Evolutionary conservation across 805 yeast species (phyloP).

Genomic region (Metschnikowia hibisci): DNA sequence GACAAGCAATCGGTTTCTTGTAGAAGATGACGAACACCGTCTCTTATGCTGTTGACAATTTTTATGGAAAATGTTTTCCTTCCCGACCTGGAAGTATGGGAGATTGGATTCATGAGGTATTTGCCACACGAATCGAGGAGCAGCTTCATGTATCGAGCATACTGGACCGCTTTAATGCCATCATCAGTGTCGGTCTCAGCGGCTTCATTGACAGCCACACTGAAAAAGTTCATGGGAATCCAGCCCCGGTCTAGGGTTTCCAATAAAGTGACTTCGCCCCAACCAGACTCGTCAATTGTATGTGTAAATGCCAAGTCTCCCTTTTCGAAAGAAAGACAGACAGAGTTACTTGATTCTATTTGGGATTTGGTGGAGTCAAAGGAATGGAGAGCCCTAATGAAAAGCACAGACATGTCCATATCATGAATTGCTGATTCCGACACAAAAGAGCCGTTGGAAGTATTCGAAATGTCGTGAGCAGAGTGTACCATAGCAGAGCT

Average conservation of each 20-base stretch:
- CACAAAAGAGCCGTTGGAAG: not conserved
- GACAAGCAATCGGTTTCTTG: slow-evolving; percentile 72
- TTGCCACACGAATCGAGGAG: slow-evolving; percentile 62
- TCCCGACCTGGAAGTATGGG: slow-evolving; percentile 37
- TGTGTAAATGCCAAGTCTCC: slow-evolving; percentile 75
- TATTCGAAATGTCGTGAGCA: not conserved
- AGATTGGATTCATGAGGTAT: slow-evolving; percentile 61
- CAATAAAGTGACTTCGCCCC: slow-evolving; percentile 80
- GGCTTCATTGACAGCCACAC: slow-evolving; percentile 37
- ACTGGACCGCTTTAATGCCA: slow-evolving; percentile 21
- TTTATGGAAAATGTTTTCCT: slow-evolving; percentile 52
- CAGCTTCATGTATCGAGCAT: slow-evolving; percentile 45
- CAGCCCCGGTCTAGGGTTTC: slow-evolving; percentile 67
- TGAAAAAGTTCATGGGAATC: slow-evolving; percentile 82
- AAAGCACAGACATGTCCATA: slow-evolving; percentile 49
- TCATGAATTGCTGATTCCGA: slow-evolving; percentile 19
- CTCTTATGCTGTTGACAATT: slow-evolving; percentile 62
- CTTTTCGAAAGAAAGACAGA: slow-evolving; percentile 67
- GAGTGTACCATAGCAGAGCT: not conserved
- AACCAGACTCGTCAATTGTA: slow-evolving; percentile 74
- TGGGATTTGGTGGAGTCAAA: slow-evolving; percentile 59
- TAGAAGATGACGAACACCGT: slow-evolving; percentile 63
- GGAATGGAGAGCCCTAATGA: slow-evolving; percentile 54
- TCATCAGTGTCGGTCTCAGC: slow-evolving; percentile 21
- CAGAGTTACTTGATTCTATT: slow-evolving; percentile 61